Conservation (phyloP, 208 protist genomes). For the Wallacemonas sp. region DNA sequence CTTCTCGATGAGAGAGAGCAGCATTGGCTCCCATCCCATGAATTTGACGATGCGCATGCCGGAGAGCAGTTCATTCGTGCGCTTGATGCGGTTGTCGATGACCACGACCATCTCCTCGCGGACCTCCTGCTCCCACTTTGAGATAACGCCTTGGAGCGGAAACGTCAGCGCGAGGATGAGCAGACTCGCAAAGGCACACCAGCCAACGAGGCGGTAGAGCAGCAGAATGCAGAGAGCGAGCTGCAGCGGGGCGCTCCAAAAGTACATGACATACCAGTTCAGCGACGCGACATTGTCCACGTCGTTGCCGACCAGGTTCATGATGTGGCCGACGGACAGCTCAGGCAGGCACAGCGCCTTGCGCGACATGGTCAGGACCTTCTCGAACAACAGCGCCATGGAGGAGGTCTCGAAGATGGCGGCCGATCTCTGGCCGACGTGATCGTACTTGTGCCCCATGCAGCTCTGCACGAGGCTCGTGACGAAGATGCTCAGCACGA, state of each 20-base stretch:
- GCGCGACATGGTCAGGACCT: slow-evolving; percentile 56
- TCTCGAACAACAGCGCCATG: slow-evolving; percentile 70
- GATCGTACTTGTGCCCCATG: slow-evolving; percentile 61
- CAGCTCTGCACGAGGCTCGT: slow-evolving; percentile 36
- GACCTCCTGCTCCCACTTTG: slow-evolving; percentile 34
- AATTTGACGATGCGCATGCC: slow-evolving; percentile 92
- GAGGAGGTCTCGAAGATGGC: slow-evolving; percentile 61
- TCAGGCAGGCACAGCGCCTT: slow-evolving; percentile 47
- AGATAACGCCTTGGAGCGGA: slow-evolving; percentile 58
- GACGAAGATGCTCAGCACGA: slow-evolving; percentile 35
- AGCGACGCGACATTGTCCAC: slow-evolving; percentile 62
- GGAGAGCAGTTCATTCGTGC: slow-evolving; percentile 88
- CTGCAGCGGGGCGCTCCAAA: slow-evolving; percentile 70
- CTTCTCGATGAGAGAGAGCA: slow-evolving; percentile 44
- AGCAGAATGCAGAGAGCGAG: slow-evolving; percentile 52
- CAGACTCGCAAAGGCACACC: slow-evolving; percentile 57
- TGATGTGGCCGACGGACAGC: slow-evolving; percentile 70
- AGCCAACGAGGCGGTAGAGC: slow-evolving; percentile 52
- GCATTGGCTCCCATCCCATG: slow-evolving; percentile 83
- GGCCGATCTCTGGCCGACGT: slow-evolving; percentile 47
- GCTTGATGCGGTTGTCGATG: slow-evolving; percentile 84
- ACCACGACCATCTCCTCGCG: slow-evolving; percentile 29
- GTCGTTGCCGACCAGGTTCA: slow-evolving; percentile 77
- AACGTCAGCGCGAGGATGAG: slow-evolving; percentile 55
- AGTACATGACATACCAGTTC: slow-evolving; percentile 71